Base-by-base conservation (phyloP, 78 protist genomes). In the slime mould (Dictyostelium discoideum) region DNA sequence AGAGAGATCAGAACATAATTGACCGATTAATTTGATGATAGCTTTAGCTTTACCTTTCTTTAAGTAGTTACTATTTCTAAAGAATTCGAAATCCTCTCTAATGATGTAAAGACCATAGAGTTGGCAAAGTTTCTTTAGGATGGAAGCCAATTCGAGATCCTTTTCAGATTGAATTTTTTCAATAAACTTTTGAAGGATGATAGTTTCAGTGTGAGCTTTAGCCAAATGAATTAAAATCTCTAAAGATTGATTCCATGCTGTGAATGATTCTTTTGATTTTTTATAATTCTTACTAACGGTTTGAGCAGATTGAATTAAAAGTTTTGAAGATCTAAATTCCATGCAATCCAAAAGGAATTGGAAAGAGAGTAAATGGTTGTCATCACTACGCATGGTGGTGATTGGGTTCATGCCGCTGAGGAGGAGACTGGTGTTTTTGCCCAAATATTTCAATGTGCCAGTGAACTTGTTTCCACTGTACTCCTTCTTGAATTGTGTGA, bases 401-500 rank as follows among this genome's bases (percentile, higher is more conserved):
- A 42, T 29, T 22, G 95, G 78, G 73, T 90, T 63, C 44, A 86
- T 29, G 10, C 85, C 89, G 83, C 84, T 72, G 1, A 90, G 4
- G 2, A 90, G 42, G 4, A 90, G 60, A 48, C 84, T 82, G 3
- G 95, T 90, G 57, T 90, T 90, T 54, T 90, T 90, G 3, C 88
- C 73, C 32, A 90, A 54, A 54, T 90, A 90, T 72, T 90, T 90
- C 29, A 90, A 54, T 3, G 95, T 90, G 3, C 95, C 95, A 24
- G 95, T 90, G 44, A 90, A 90, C 22, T 90, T 90, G 67, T 90
- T 90, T 26, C 77, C n/a, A 24, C 84, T 37, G 22, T 90, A 90
- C 54, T 90, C 95, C 26, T 90, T 90, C 50, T 90, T 90, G 63
- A 90, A 90, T 82, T 90, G 95, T 4, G 87, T 90, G 37, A 97